phyloP scores from a whole-genome alignment of 495 filamentous ascomycete genomes.

The Daldinia decipiens region DNA sequence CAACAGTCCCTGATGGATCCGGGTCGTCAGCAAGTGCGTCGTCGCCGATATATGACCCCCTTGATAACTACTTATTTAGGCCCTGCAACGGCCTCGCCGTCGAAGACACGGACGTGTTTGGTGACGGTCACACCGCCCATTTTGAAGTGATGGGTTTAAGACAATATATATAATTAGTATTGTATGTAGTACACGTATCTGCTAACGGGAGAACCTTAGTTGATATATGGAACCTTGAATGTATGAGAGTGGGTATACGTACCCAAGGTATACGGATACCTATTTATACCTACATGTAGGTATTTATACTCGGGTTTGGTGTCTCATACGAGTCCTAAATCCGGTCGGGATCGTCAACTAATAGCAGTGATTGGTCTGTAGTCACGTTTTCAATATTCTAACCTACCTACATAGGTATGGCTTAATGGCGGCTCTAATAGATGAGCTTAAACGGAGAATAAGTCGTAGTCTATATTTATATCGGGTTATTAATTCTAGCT shows the following conservation, averaged over 20 bases:
- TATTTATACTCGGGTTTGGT: neutral
- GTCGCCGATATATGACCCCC: conserved; percentile 32
- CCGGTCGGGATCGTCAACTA: no score
- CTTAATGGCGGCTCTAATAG: no score
- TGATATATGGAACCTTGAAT: neutral
- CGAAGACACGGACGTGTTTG: conserved; percentile 40
- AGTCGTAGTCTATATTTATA: no score
- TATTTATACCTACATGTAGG: no score
- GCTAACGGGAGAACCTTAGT: neutral
- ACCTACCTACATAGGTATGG: no score
- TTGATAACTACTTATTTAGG: conserved; percentile 35
- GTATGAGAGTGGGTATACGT: neutral
- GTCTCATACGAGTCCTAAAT: neutral
- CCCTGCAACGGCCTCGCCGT: conserved; percentile 22
- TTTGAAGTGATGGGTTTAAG: neutral
- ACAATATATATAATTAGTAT: neutral
- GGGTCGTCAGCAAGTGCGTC: conserved; percentile 25
- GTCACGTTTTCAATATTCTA: no score
- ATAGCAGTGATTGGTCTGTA: no score
- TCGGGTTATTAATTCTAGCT: no score
- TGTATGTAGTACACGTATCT: neutral
- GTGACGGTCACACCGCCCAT: conserved; percentile 31
- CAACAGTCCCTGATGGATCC: conserved; percentile 13
- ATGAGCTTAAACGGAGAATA: no score
- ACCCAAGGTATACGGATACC: neutral